These are phyloP conservation scores for Canna indica DNA, from an alignment of 176 grass and related monocot species.

Conservation along the genomic window DNA sequence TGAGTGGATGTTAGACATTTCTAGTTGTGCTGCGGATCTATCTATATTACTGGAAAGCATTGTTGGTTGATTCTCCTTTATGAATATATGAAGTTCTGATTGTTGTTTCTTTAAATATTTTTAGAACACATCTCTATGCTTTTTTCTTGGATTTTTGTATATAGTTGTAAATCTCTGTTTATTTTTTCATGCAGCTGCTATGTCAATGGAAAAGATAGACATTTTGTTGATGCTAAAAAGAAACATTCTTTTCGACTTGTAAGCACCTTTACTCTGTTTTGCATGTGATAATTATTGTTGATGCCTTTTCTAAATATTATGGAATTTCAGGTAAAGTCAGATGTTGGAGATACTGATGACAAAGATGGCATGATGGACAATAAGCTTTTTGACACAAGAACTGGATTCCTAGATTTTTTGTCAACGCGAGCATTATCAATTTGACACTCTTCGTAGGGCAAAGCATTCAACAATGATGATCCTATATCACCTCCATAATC, in stretches of 20 bases:
- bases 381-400: constrained; percentile 76
- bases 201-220: constrained; percentile 51
- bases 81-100: no score
- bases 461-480: constrained; percentile 99
- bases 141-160: no score
- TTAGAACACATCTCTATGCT: no score
- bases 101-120: not conserved
- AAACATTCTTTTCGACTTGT: constrained; percentile 70
- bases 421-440: constrained; percentile 75
- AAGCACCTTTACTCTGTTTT: constrained; percentile 10
- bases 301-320: not conserved
- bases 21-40: no score
- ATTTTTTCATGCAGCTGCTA: constrained; percentile 45
- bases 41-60: no score
- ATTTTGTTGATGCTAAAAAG: constrained; percentile 52
- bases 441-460: constrained; percentile 86
- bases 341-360: constrained; percentile 56
- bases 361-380: constrained; percentile 58
- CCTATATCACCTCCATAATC: constrained; percentile 76
- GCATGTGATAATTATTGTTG: constrained; percentile 2
- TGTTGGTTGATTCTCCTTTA: no score
- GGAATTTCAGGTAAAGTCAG: constrained; percentile 40
- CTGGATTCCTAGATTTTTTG: constrained; percentile 72
- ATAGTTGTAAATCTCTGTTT: not conserved
- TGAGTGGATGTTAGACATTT: no score